Evolutionary conservation across 1,284 basidiomycete genomes (phyloP).

Genomic region (Cryptococcus sp.): DNA sequence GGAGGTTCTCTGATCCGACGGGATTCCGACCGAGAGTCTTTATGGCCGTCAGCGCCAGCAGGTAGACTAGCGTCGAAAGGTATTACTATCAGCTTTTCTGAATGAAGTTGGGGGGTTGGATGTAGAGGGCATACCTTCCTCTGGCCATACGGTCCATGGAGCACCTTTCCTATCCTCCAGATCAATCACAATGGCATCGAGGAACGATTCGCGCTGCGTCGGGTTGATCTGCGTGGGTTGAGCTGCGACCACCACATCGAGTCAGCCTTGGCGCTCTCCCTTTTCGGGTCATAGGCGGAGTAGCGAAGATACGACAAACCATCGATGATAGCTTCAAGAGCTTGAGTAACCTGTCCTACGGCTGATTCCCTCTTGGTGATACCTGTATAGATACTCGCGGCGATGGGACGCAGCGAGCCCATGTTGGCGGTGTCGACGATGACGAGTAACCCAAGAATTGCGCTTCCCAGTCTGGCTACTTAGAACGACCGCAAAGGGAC

Average conservation of each 20-base stretch:
- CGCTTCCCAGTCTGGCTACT: too few species aligned
- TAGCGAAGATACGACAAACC: constrained; percentile 9
- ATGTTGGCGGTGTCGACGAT: too few species aligned
- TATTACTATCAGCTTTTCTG: neutral
- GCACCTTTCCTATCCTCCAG: constrained; percentile 58
- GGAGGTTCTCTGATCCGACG: constrained; percentile 67
- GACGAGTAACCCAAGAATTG: too few species aligned
- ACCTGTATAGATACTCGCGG: neutral
- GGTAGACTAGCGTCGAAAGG: constrained; percentile 20
- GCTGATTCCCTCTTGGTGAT: constrained; percentile 4
- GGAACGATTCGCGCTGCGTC: constrained; percentile 53
- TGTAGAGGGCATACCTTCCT: constrained; percentile 29
- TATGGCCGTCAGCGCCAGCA: constrained; percentile 65
- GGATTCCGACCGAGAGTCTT: constrained; percentile 74
- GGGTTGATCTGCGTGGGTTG: constrained; percentile 54
- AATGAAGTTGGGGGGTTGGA: neutral
- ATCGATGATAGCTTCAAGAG: constrained; percentile 15
- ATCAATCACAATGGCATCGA: constrained; percentile 64
- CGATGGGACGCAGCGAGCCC: too few species aligned
- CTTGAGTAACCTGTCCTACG: constrained; percentile 4
- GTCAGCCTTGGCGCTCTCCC: neutral
- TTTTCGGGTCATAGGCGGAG: neutral
- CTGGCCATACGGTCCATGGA: constrained; percentile 34
- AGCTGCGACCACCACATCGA: constrained; percentile 27
- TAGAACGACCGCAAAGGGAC: too few species aligned